phyloP scores from a whole-genome alignment of 2,329 filamentous ascomycete species.

The Chrysoporthe puriensis region DNA sequence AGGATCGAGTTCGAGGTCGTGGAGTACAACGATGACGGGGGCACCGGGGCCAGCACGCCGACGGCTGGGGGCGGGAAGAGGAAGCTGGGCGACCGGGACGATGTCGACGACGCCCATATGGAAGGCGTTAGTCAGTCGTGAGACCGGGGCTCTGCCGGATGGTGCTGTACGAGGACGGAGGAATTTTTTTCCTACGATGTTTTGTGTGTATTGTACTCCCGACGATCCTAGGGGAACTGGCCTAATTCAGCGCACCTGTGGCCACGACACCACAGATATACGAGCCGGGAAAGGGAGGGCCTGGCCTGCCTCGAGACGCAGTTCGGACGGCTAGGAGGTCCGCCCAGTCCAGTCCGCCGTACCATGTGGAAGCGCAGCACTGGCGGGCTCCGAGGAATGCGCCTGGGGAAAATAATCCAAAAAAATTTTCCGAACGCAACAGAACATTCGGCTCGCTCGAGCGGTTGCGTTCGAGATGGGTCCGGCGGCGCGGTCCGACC shows the following conservation, averaged over 20 bases:
- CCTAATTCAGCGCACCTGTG: background rate
- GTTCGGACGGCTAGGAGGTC: background rate
- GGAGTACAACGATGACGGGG: constrained; percentile 64
- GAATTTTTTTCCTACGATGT: background rate
- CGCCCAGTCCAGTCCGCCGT: background rate
- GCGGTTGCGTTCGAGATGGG: constrained; percentile 10
- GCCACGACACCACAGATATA: background rate
- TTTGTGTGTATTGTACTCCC: background rate
- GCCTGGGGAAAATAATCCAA: background rate
- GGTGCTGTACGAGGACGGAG: background rate
- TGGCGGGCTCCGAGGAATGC: background rate
- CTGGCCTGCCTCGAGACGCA: background rate
- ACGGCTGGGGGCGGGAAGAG: constrained; percentile 52
- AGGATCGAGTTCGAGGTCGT: constrained; percentile 82
- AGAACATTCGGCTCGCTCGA: background rate
- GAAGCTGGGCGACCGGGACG: constrained; percentile 52
- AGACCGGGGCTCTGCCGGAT: background rate
- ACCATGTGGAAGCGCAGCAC: background rate
- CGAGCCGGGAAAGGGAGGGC: background rate
- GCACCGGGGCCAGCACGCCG: constrained; percentile 34
- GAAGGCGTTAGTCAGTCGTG: constrained; percentile 17
- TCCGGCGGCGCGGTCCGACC: constrained; percentile 13
- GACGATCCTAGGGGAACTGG: background rate
- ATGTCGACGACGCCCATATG: constrained; percentile 24
- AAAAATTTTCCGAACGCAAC: background rate